Evolutionary conservation across 148 eudicot species (phyloP).

Genomic region (Cornus kousa): DNA sequence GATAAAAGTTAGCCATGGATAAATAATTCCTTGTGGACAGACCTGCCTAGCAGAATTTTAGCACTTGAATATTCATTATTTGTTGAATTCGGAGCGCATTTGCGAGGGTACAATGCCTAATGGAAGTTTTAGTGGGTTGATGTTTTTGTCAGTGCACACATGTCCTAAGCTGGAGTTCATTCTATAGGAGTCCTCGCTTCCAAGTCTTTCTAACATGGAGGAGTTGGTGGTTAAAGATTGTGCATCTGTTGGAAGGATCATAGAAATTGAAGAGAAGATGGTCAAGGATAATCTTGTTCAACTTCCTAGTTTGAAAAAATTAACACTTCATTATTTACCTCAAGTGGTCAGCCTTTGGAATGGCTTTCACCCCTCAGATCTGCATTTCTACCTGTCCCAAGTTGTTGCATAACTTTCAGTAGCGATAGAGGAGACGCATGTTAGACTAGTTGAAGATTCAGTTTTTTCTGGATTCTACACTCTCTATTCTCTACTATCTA

Average conservation of each 20-base stretch:
- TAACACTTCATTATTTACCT: too few species aligned
- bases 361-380: not conserved
- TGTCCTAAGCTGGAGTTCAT: slow-evolving; percentile 10
- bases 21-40: too few species aligned
- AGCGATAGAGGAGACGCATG: too few species aligned
- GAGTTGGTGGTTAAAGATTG: slow-evolving; percentile 16
- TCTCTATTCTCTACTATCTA: too few species aligned
- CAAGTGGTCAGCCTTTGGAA: slow-evolving; percentile 1
- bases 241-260: not conserved
- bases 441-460: too few species aligned
- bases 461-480: too few species aligned
- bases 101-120: slow-evolving; percentile 1
- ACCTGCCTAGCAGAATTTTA: too few species aligned
- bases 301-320: too few species aligned
- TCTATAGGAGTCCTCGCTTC: not conserved
- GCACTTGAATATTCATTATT: slow-evolving; percentile 10
- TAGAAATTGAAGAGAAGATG: not conserved
- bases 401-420: too few species aligned
- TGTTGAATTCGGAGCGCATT: not conserved
- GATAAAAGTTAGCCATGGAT: too few species aligned
- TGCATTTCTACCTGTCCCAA: not conserved
- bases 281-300: not conserved
- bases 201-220: slow-evolving; percentile 1
- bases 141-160: not conserved
- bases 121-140: slow-evolving; percentile 3